Evolutionary conservation across 2,329 filamentous ascomycete species (phyloP), one percentile per base, ranked within the genome.

Genomic region (Samsoniella hepiali): DNA sequence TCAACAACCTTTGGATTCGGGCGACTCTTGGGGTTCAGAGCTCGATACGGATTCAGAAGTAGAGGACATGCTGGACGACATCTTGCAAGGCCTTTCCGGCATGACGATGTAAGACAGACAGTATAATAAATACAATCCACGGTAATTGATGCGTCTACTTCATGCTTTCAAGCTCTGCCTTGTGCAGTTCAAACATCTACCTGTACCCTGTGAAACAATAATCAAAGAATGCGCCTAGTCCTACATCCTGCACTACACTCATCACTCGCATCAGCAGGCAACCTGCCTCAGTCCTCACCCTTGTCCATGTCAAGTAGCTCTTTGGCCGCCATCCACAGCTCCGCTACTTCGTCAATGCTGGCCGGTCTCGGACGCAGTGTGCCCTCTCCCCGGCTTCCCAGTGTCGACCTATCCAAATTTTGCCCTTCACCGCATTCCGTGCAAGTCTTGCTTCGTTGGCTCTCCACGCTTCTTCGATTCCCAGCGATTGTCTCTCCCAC

Each of bases 291-390:
- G n/a, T 64, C 51, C 10, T 42, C 22, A 11, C 22, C n/a, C 29
- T 10, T 31, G 22, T 58, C 59, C 63, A 51, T 55, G 22, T 67
- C 68, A 7, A 73, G 71, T 7, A 72, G 71, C 1, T 68, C 65
- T 55, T 65, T 73, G n/a, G 69, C 63, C 3, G 71, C 50, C 29
- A 63, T 63, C 11, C 67, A 34, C 68, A 74, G 57, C 62, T 73
- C 11, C 62, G 68, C 38, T 57, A 67, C 65, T 17, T 58, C 64
- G 42, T 45, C 50, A 22, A 63, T 50, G 38, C 55, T 63, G 10
- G 62, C 47, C 8, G 54, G 54, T 31, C 62, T 34, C 22, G 49
- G 45, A 29, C 40, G 62, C 10, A 54, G 38, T 4, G 8, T 36
- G 6, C 44, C 15, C 17, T 58, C 36, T 11, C 29, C 17, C 5